Evolutionary conservation across 2,329 filamentous ascomycete species (phyloP).

Genomic region (Sarocladiaceae sp.): DNA sequence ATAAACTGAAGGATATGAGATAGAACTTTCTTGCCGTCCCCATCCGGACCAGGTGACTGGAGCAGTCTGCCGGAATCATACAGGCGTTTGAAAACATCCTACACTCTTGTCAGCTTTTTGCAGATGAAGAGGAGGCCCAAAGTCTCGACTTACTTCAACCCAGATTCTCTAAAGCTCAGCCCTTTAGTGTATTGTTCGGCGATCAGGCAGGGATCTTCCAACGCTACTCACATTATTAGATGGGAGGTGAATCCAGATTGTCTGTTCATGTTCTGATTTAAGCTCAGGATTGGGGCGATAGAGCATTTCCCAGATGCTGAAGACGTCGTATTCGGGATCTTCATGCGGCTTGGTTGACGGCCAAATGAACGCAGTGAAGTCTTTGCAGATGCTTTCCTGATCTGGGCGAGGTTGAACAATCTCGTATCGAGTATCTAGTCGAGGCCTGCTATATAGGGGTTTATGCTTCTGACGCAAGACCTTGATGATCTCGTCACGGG

Average conservation of each 20-base stretch:
- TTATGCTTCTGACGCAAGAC: neutral
- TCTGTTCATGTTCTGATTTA: neutral
- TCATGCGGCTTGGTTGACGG: neutral
- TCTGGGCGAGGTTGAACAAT: slow-evolving; percentile 1
- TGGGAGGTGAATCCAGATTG: slow-evolving; percentile 5
- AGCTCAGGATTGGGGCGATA: neutral
- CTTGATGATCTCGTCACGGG: neutral
- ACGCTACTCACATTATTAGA: slow-evolving; percentile 6
- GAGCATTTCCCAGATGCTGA: slow-evolving; percentile 1
- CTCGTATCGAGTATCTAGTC: neutral
- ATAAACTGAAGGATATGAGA: neutral
- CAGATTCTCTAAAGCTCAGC: slow-evolving; percentile 5
- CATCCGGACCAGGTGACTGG: neutral
- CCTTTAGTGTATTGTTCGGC: too few species aligned
- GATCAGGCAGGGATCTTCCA: too few species aligned
- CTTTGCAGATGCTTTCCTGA: slow-evolving; percentile 1
- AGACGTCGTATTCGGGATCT: neutral
- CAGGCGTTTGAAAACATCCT: slow-evolving; percentile 3
- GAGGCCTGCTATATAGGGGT: neutral
- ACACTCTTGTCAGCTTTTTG: neutral
- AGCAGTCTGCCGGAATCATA: slow-evolving; percentile 1
- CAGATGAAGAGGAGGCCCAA: neutral
- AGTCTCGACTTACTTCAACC: slow-evolving; percentile 1
- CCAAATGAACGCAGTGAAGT: neutral
- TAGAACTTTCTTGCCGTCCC: neutral